Base-by-base conservation (phyloP, 306 rosid species). In the Prunus padus region DNA sequence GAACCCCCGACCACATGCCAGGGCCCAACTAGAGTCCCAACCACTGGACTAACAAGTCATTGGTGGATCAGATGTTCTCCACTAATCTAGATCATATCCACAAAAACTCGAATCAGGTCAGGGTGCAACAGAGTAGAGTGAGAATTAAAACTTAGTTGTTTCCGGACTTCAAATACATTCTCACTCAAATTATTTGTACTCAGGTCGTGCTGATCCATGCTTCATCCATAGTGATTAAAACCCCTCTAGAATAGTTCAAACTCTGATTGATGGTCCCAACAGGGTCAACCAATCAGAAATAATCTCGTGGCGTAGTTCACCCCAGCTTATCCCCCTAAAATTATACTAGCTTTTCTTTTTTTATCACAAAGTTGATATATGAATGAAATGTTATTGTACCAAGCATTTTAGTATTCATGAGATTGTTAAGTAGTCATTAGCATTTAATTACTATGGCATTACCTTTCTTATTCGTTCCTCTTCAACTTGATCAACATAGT, bases 391-490 rank as follows among this genome's bases (percentile, higher is more conserved):
- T 14, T 28, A 61, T 61, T 26, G 15, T 61, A 61, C 18, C 19
- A 61, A 61, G 40, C 42, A 61, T 23, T 61, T 61, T 1, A 23
- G 11, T 26, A 15, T 23, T 11, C 0, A 60, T 1, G 37, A 60
- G 2, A 60, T 60, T 25, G 59, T 14, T 26, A 60, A 25, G 4
- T 4, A 25, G 3, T 25, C 33, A 59, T 25, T 56, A 23, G 6
- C 63, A 56, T 44, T 44, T 7, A 46, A 46, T 46, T 12, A 50
- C 55, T 3, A 51, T 66, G 25, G 54, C 75, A 50, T 57, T 88
- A 91, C 98, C 96, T 84, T 85, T 88, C 76, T 90, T 68, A 95
- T 84, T 77, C 97, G 97, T n/a, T 76, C 97, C 84, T 90, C 92
- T 77, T 81, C 82, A 20, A 92, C 76, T 83, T 95, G 93, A 82